Conservation (phyloP, 352 stramenopile genomes). For the Globisporangium takayamanum region DNA sequence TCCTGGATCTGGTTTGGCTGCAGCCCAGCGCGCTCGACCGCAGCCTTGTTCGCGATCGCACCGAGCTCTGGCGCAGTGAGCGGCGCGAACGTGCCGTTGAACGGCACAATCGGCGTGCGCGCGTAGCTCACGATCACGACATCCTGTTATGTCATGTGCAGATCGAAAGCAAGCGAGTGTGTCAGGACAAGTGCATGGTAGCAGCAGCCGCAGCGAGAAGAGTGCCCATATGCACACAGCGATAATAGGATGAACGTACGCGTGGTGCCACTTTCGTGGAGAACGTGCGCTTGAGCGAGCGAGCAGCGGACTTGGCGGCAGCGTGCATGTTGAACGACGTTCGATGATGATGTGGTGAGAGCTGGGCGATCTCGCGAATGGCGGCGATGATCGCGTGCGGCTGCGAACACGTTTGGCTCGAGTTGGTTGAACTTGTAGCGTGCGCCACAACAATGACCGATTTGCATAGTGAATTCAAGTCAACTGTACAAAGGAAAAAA, state of each 20-base stretch:
- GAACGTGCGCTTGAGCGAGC: conserved; percentile 35
- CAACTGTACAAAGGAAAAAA: too few relatives aligned
- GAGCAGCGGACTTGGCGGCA: conserved; percentile 16
- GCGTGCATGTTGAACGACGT: conserved; percentile 16
- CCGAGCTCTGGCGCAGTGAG: conserved; percentile 90
- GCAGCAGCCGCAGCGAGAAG: not conserved
- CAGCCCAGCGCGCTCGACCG: conserved; percentile 68
- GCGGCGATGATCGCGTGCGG: not conserved
- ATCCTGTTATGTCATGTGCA: conserved; percentile 31
- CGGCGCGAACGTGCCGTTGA: conserved; percentile 88
- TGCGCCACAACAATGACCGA: not conserved
- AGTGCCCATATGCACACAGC: not conserved
- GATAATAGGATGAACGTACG: conserved; percentile 14
- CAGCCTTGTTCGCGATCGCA: conserved; percentile 86
- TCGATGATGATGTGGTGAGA: not conserved
- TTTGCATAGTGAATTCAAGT: too few relatives aligned
- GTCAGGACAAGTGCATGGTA: not conserved
- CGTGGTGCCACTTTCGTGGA: conserved; percentile 30
- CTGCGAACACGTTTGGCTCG: not conserved
- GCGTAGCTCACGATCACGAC: conserved; percentile 94
- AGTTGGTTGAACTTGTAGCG: not conserved
- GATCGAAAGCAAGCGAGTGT: not conserved
- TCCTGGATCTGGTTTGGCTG: conserved; percentile 88
- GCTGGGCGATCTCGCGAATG: not conserved
- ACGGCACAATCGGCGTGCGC: conserved; percentile 95